Base-by-base conservation (phyloP, 2,329 filamentous ascomycete species). In the Diplocarpon rosae region DNA sequence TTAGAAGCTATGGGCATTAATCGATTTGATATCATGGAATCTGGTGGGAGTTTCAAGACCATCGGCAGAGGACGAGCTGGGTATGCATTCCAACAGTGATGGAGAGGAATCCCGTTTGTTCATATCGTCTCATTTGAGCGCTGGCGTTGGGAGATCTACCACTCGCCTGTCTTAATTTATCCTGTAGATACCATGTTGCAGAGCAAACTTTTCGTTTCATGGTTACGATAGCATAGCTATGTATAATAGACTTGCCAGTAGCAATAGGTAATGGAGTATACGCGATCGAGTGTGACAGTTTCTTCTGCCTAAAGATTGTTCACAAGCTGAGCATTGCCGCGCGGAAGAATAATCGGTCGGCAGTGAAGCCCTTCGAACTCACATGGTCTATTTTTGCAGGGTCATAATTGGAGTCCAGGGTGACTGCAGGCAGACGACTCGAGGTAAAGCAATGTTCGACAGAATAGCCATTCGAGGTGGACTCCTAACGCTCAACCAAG, bases 11-110 rank as follows among this genome's bases (percentile, higher is more conserved):
- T 62, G 59, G 59, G 59, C 5, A 46, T 49, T 13, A 56, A 49
- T 35, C 53, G 61, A 10, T 63, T 63, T 35, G 61, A 63, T 46
- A 52, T 61, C 32, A 59, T 62, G 47, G 48, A 52, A 32, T 54
- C 55, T 10, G 60, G 56, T 7, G 58, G 57, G 1, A 59, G 50
- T 39, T 63, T 52, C 44, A 60, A 59, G 48, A 63, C 60, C 2
- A 58, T 62, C 13, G 60, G 60, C 4, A 52, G 56, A 42, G 46
- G 57, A 3, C 55, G 47, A 42, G 39, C 51, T 5, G 60, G 60
- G 16, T 36, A 52, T 41, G 60, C 60, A 1, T 61, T 62, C 42
- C 58, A 62, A 42, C 54, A 58, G 42, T 57, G 8, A 29, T 43
- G 39, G 24, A 3, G 11, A 24, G 16, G n/a, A 29, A 20, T 14